Evolutionary conservation across 2,329 filamentous ascomycete species (phyloP).

Genomic region (Aspergillus sp.): DNA sequence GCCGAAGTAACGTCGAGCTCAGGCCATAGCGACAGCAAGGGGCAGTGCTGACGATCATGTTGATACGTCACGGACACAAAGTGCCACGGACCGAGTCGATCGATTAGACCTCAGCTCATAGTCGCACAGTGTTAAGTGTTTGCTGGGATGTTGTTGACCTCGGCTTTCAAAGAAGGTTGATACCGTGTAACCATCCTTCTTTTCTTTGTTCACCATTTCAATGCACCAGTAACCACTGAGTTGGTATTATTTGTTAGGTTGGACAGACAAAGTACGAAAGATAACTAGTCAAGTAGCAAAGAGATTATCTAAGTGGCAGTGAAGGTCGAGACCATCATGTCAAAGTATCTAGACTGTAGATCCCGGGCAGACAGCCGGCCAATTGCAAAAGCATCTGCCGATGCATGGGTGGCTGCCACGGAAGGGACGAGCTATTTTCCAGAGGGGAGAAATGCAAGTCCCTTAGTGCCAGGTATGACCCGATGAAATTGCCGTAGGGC

Average conservation of each 20-base stretch:
- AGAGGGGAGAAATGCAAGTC: not conserved
- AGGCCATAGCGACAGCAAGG: not conserved
- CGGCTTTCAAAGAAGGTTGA: not conserved
- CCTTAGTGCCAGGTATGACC: too few relatives aligned
- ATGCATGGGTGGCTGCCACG: not conserved
- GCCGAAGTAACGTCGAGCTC: not conserved
- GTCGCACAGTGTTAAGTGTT: not conserved
- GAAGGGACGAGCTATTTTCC: not conserved
- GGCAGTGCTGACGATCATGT: not conserved
- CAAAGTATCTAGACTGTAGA: not conserved
- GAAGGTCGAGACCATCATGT: not conserved
- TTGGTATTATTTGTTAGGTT: not conserved
- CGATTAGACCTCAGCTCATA: too few relatives aligned
- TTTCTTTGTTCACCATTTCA: not conserved
- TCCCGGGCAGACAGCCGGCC: not conserved
- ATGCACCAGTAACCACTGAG: not conserved
- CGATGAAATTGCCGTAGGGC: not conserved
- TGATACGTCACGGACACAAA: constrained; percentile 3
- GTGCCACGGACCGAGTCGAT: not conserved
- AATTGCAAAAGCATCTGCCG: not conserved
- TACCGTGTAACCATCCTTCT: not conserved
- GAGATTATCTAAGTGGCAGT: not conserved
- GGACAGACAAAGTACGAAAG: not conserved
- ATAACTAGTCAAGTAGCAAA: not conserved
- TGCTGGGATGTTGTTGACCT: not conserved